Percentiles rank a stretch among this genome's conserved stretches.
Evolutionary conservation across 805 yeast genomes (phyloP).

Genomic region (Candida pini): DNA sequence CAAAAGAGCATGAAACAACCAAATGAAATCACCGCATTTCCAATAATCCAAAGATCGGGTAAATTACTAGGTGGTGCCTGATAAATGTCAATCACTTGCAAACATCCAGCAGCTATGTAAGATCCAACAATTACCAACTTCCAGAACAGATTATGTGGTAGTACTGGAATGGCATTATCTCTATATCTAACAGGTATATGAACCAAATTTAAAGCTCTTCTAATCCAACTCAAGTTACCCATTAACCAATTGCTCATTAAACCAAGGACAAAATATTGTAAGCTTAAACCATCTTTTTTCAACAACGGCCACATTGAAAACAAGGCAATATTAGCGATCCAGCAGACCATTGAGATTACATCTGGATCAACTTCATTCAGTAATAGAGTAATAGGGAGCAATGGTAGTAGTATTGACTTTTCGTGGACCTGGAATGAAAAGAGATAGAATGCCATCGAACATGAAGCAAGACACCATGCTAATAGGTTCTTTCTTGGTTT

Average conservation of each 20-base stretch:
- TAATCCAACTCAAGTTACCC: slow-evolving; percentile 54
- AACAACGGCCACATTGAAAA: slow-evolving; percentile 88
- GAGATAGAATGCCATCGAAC: slow-evolving; percentile 82
- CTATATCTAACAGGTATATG: slow-evolving; percentile 21
- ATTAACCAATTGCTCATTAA: slow-evolving; percentile 74
- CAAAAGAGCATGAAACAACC: slow-evolving; percentile 71
- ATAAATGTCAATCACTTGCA: slow-evolving; percentile 51
- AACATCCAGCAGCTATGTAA: slow-evolving; percentile 38
- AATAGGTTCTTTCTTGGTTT: slow-evolving; percentile 45
- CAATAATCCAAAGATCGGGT: slow-evolving; percentile 84
- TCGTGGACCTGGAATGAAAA: slow-evolving; percentile 97
- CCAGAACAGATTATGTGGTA: slow-evolving; percentile 49
- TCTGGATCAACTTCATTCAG: slow-evolving; percentile 49
- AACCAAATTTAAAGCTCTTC: slow-evolving; percentile 30
- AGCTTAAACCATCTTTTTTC: slow-evolving; percentile 61
- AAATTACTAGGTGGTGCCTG: slow-evolving; percentile 49
- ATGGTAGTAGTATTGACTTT: slow-evolving; percentile 82
- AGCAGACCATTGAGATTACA: slow-evolving; percentile 67
- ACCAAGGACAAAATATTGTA: slow-evolving; percentile 65
- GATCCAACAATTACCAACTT: slow-evolving; percentile 44
- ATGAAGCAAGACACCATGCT: slow-evolving; percentile 72
- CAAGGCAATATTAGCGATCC: slow-evolving; percentile 81
- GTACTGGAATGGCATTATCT: slow-evolving; percentile 27
- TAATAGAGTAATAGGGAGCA: slow-evolving; percentile 75
- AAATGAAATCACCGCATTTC: slow-evolving; percentile 69